These are phyloP conservation scores for Trichothecium roseum DNA, from an alignment of 2,329 filamentous ascomycete genomes.

Conservation along the genomic window DNA sequence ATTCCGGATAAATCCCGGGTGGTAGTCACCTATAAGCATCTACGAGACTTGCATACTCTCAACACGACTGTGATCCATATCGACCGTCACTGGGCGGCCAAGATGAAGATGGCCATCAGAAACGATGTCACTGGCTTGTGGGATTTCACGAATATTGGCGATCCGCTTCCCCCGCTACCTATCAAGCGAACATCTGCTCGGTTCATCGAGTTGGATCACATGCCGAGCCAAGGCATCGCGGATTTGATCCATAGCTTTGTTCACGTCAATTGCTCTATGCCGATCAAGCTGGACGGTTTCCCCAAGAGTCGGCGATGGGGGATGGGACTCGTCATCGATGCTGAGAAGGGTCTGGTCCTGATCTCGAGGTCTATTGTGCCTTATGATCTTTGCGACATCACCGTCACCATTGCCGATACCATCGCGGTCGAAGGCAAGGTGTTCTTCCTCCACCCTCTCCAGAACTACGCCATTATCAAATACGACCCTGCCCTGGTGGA, in stretches of 20 bases:
- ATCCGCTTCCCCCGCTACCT: constrained; percentile 64
- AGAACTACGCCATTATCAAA: constrained; percentile 92
- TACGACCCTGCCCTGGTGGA: constrained; percentile 92
- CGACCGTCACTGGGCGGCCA: constrained; percentile 90
- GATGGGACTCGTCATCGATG: constrained; percentile 94
- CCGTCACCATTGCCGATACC: constrained; percentile 90
- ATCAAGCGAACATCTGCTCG: constrained; percentile 69
- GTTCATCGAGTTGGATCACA: constrained; percentile 85
- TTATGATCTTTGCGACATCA: constrained; percentile 94
- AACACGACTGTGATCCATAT: constrained; percentile 89
- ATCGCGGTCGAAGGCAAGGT: constrained; percentile 92
- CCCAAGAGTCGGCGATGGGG: constrained; percentile 90
- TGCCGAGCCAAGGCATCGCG: constrained; percentile 80
- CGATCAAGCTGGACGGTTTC: constrained; percentile 94
- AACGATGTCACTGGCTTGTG: constrained; percentile 87
- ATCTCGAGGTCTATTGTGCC: constrained; percentile 92
- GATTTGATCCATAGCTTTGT: constrained; percentile 93
- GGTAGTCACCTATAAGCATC: constrained; percentile 91
- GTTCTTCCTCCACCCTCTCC: constrained; percentile 88
- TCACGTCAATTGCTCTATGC: constrained; percentile 84
- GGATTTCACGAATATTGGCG: constrained; percentile 84
- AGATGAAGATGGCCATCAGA: constrained; percentile 85
- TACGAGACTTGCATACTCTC: constrained; percentile 86
- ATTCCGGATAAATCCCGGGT: constrained; percentile 79
- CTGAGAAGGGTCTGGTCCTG: constrained; percentile 87